Base-by-base conservation (phyloP, 441 rosid species). In the Macaranga tanarius region DNA sequence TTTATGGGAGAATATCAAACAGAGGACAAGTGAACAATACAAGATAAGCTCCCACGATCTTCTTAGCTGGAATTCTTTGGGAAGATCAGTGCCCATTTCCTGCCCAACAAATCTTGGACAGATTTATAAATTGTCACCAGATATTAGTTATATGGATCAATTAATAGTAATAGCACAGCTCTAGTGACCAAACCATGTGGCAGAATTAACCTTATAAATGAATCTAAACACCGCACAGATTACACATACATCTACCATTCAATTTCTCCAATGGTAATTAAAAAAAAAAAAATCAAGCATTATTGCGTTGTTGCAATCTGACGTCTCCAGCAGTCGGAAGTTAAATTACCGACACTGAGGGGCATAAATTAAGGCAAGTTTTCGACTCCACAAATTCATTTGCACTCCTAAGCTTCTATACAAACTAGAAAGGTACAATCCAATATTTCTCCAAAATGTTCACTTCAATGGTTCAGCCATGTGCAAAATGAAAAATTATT, bases 41-140 rank as follows among this genome's bases (percentile, higher is more conserved):
- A 65, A n/a, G 50, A 19, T 10, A 19, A 25, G 25, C 4, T 31
- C 20, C 52, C 62, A 52, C 63, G 12, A 28, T 25, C 44, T 45
- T 20, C 56, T 44, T 55, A 28, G 47, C 75, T 70, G 38, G 75
- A 56, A 59, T 57, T 48, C 56, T 50, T 48, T 2, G 52, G 58
- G 22, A 47, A 23, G n/a, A 19, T 38, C 62, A 64, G 45, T 12
- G 17, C 28, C 47, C 47, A 61, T 34, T 19, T 19, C 65, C 23
- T 9, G 65, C 15, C 5, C 13, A 34, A 61, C 13, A 28, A 51
- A 31, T 51, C 42, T 11, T 31, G 19, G 5, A 31, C 47, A 51
- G 11, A 22, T 56, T 25, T 10, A 22, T 56, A 56, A 56, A 56
- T 22, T 15, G 13, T 20, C 15, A 10, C 28, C 10, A 56, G 13